A percentile compares a stretch with the other conserved stretches of the same genome.
Conservation (phyloP, 495 filamentous ascomycete species). For the Filosporella fistucella region DNA sequence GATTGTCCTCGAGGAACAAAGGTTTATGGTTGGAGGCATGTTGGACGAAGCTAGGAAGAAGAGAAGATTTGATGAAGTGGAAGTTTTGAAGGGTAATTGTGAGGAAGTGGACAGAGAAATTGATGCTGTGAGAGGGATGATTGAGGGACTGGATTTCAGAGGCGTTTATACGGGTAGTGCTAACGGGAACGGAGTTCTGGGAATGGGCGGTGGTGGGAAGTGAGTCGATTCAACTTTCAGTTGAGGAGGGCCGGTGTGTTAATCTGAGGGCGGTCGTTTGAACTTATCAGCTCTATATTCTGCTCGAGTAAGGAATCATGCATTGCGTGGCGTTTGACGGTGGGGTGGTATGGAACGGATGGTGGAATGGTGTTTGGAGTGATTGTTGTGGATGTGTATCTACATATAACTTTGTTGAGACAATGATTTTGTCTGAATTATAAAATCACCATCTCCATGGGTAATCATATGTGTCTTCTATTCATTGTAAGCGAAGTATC, state of each 20-base stretch:
- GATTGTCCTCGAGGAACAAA: conserved; percentile 91
- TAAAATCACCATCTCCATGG: too few relatives aligned
- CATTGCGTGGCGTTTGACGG: conserved; percentile 5
- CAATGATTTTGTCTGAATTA: too few relatives aligned
- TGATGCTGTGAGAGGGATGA: conserved; percentile 52
- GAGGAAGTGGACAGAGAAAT: conserved; percentile 85
- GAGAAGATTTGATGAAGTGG: conserved; percentile 86
- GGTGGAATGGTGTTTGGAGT: conserved; percentile 1
- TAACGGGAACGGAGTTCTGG: conserved; percentile 1
- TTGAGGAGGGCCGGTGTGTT: too few relatives aligned
- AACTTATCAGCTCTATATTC: too few relatives aligned
- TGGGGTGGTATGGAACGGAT: background rate
- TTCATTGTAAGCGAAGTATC: too few relatives aligned
- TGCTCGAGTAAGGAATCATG: background rate
- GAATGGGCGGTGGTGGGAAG: background rate
- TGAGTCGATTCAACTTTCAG: too few relatives aligned
- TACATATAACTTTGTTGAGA: too few relatives aligned
- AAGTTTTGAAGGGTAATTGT: conserved; percentile 70
- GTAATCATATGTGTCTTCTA: too few relatives aligned
- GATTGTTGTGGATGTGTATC: too few relatives aligned
- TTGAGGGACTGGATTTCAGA: conserved; percentile 53
- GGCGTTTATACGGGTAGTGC: conserved; percentile 34
- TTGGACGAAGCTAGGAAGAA: conserved; percentile 73
- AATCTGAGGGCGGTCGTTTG: background rate
- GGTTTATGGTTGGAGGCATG: conserved; percentile 88